Percentiles rank a stretch among this genome's conserved stretches.
Evolutionary conservation across 2,329 filamentous ascomycete species (phyloP).

Genomic region (Fusarium xylarioides): DNA sequence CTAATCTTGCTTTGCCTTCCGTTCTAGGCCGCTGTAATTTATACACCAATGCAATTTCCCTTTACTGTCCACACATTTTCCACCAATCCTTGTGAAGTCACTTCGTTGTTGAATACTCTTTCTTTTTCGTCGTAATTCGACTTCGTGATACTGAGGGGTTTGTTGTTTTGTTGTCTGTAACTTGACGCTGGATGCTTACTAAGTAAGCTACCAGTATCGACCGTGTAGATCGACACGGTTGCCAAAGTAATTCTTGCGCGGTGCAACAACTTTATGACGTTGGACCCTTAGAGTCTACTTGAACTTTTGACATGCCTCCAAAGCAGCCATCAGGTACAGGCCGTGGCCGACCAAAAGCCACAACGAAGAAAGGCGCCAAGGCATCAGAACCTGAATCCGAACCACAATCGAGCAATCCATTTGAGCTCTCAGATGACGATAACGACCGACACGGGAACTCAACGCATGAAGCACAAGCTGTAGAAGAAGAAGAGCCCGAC

Average conservation of each 20-base stretch:
- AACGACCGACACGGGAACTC: constrained; percentile 7
- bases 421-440: constrained; percentile 49
- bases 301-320: constrained; percentile 51
- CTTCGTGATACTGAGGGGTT: neutral
- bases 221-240: neutral
- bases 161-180: neutral
- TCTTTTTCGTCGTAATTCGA: neutral
- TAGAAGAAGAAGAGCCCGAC: constrained; percentile 47
- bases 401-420: constrained; percentile 47
- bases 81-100: neutral
- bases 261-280: neutral
- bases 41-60: constrained; percentile 68
- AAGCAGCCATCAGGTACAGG: constrained; percentile 49
- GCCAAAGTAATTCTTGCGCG: neutral
- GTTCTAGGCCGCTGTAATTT: constrained; percentile 69
- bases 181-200: constrained; percentile 9
- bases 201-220: constrained; percentile 15
- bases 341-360: constrained; percentile 50
- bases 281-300: neutral
- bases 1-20: constrained; percentile 56
- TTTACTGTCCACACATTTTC: constrained; percentile 40
- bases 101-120: neutral
- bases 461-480: constrained; percentile 37
- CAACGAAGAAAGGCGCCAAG: constrained; percentile 37
- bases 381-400: constrained; percentile 35